Evolutionary conservation across 495 filamentous ascomycete species (phyloP).

Genomic region (Penicillium angulare): DNA sequence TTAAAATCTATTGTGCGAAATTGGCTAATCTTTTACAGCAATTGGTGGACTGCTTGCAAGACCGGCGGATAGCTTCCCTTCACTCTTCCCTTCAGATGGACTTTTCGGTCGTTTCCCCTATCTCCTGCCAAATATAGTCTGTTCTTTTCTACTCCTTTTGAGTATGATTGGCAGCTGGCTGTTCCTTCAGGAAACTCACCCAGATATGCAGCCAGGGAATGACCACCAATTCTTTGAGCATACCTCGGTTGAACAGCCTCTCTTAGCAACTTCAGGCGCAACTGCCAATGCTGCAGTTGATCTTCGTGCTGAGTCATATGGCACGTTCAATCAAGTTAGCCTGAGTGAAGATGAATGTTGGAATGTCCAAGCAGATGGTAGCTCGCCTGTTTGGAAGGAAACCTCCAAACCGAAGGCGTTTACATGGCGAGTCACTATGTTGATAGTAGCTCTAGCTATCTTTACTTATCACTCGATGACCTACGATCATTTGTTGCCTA

Average conservation of each 20-base stretch:
- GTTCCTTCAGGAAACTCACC: constrained; percentile 77
- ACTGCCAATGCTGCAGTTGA: constrained; percentile 69
- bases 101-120: constrained; percentile 79
- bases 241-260: constrained; percentile 61
- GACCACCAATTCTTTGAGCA: constrained; percentile 46
- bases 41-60: constrained; percentile 78
- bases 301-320: constrained; percentile 72
- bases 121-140: constrained; percentile 77
- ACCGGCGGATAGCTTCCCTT: constrained; percentile 66
- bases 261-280: constrained; percentile 68
- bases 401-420: constrained; percentile 52
- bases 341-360: constrained; percentile 49
- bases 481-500: constrained; percentile 79
- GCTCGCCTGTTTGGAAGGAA: constrained; percentile 31
- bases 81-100: constrained; percentile 58
- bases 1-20: background rate
- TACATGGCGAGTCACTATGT: constrained; percentile 62
- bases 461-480: constrained; percentile 90
- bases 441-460: constrained; percentile 71
- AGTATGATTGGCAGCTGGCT: constrained; percentile 73
- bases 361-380: constrained; percentile 47
- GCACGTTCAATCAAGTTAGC: constrained; percentile 65
- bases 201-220: constrained; percentile 67
- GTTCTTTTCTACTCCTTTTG: constrained; percentile 65
- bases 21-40: constrained; percentile 36